A percentile compares a stretch with the other conserved stretches of the same genome.
Evolutionary conservation across 23 red algal genomes (phyloP).

Genomic region (Chondrus crispus): DNA sequence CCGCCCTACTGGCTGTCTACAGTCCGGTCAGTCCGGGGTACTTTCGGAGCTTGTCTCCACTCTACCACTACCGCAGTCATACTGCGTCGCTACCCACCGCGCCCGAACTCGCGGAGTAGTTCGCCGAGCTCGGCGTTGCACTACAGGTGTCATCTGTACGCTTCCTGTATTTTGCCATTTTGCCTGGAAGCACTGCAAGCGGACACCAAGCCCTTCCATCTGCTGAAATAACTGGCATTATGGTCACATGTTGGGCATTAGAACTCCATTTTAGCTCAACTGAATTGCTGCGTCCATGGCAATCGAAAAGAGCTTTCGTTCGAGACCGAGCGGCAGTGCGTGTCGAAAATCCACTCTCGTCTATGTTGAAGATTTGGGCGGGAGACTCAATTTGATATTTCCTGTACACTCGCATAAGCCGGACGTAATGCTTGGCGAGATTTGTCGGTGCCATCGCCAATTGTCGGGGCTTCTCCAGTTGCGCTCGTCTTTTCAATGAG

Average conservation of each 20-base stretch:
- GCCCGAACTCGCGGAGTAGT: no score
- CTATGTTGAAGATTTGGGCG: not conserved
- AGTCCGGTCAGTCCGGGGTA: no score
- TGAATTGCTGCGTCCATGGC: not conserved
- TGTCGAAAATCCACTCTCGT: constrained; percentile 1
- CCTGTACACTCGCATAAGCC: no score
- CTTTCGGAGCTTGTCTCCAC: no score
- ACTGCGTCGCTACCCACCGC: no score
- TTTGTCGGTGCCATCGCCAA: not conserved
- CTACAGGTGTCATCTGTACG: no score
- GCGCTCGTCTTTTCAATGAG: not conserved
- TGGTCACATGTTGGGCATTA: not conserved
- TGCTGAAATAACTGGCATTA: constrained; percentile 4
- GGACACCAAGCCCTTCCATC: not conserved
- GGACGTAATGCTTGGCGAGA: not conserved
- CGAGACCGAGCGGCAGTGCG: not conserved
- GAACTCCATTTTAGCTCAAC: not conserved
- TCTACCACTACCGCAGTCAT: no score
- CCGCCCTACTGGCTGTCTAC: no score
- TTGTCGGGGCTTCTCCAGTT: not conserved
- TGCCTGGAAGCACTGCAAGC: not conserved
- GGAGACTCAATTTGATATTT: no score
- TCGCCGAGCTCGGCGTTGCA: no score
- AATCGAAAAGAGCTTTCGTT: not conserved
- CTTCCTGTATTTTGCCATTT: no score